phyloP scores from a whole-genome alignment of 1,284 basidiomycete species.

The Cryptococcus sp. region DNA sequence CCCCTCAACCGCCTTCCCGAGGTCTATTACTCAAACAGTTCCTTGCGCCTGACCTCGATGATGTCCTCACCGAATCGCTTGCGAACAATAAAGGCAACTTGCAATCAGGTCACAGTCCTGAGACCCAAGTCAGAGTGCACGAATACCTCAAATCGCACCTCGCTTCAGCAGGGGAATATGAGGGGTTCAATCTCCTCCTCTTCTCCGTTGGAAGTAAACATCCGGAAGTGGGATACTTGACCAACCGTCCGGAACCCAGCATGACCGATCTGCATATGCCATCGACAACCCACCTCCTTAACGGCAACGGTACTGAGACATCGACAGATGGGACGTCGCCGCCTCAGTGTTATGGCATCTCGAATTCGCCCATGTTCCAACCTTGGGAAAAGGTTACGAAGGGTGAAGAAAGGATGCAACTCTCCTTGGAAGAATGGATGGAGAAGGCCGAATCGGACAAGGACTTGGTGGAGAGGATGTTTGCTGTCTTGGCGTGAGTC shows the following conservation, averaged over 20 bases:
- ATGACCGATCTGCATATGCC: constrained; percentile 12
- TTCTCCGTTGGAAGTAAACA: constrained; percentile 32
- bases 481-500: constrained; percentile 44
- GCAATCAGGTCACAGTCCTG: neutral
- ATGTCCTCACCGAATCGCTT: constrained; percentile 8
- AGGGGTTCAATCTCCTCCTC: constrained; percentile 51
- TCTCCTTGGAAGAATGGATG: constrained; percentile 28
- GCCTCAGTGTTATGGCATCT: constrained; percentile 28
- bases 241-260: constrained; percentile 36
- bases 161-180: constrained; percentile 28
- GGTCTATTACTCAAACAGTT: constrained; percentile 40
- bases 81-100: neutral
- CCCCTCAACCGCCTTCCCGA: constrained; percentile 33
- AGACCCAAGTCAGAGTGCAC: constrained; percentile 6
- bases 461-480: constrained; percentile 38
- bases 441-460: constrained; percentile 25
- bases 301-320: neutral
- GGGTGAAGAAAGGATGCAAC: constrained; percentile 35
- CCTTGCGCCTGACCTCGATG: constrained; percentile 16
- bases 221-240: constrained; percentile 36
- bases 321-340: neutral
- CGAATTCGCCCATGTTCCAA: constrained; percentile 39
- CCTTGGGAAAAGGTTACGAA: constrained; percentile 48
- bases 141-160: constrained; percentile 27
- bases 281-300: neutral